Percentiles rank a stretch among this genome's conserved stretches.
Evolutionary conservation across 2,329 filamentous ascomycete species (phyloP).

Genomic region (Phialophora verrucosa): DNA sequence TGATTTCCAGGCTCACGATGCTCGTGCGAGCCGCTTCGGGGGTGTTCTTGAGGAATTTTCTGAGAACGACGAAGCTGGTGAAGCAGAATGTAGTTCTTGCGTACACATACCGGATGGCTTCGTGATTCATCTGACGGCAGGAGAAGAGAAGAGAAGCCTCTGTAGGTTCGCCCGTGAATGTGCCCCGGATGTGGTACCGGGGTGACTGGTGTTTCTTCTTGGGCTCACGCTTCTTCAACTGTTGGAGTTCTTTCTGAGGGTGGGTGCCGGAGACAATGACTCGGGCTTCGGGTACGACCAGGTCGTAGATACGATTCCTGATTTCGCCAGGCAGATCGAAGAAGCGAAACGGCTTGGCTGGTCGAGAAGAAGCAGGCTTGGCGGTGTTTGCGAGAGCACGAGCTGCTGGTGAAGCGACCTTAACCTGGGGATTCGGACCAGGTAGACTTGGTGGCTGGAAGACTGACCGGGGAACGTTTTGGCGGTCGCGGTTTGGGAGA

Average conservation of each 20-base stretch:
- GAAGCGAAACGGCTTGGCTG: conserved; percentile 60
- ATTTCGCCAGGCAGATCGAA: conserved; percentile 72
- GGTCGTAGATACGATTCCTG: conserved; percentile 70
- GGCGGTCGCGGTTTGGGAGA: conserved; percentile 23
- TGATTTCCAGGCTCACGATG: conserved; percentile 40
- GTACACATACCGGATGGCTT: conserved; percentile 37
- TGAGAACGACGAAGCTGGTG: conserved; percentile 41
- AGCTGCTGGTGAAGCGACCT: neutral
- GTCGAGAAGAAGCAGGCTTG: conserved; percentile 7
- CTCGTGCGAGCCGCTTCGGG: conserved; percentile 54
- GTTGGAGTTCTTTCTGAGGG: conserved; percentile 36
- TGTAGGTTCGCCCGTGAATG: conserved; percentile 15
- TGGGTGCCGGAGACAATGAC: conserved; percentile 32
- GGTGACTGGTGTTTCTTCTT: conserved; percentile 28
- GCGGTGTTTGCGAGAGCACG: neutral
- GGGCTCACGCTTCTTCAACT: conserved; percentile 22
- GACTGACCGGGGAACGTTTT: conserved; percentile 23
- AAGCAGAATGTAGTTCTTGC: conserved; percentile 38
- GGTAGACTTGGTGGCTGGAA: conserved; percentile 7
- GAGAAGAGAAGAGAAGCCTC: conserved; percentile 32
- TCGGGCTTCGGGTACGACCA: conserved; percentile 58
- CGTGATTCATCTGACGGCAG: conserved; percentile 38
- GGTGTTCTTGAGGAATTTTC: conserved; percentile 47
- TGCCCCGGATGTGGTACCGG: conserved; percentile 28
- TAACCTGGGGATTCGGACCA: neutral